Conservation (phyloP, 495 filamentous ascomycete genomes). For the Aspergillus biplanus region DNA sequence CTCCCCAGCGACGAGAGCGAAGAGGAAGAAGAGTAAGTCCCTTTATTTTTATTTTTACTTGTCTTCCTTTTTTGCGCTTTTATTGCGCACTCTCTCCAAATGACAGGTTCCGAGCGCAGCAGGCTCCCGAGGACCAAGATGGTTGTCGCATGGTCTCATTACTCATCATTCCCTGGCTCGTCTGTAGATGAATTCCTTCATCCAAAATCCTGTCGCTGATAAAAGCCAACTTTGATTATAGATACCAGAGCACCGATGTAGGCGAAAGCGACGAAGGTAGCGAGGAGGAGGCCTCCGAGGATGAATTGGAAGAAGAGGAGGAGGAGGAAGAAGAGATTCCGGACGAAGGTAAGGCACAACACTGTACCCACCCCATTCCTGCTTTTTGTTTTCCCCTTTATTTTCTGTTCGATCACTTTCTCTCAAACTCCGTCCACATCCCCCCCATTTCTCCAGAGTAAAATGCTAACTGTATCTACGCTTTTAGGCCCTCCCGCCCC, state of each 20-base stretch:
- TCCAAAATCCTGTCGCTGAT: background rate
- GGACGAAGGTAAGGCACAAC: constrained; percentile 30
- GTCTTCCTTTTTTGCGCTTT: constrained; percentile 2
- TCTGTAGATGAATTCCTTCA: background rate
- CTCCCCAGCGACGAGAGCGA: constrained; percentile 65
- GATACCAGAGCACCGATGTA: constrained; percentile 58
- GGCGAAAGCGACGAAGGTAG: constrained; percentile 46
- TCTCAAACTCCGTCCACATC: background rate
- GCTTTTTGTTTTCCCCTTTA: background rate
- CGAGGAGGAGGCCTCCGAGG: constrained; percentile 28
- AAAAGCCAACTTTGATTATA: constrained; percentile 17
- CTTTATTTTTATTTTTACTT: constrained; percentile 5
- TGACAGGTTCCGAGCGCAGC: background rate
- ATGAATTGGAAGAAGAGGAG: constrained; percentile 42
- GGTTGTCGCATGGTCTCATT: too few species aligned
- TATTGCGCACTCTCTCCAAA: constrained; percentile 4
- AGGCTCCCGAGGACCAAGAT: background rate
- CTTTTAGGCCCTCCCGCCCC: constrained; percentile 41
- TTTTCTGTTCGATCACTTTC: background rate
- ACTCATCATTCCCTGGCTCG: too few species aligned
- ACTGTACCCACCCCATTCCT: background rate
- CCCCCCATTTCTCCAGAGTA: background rate
- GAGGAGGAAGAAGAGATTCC: constrained; percentile 36
- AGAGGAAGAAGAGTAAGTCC: constrained; percentile 67
- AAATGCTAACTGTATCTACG: background rate